Evolutionary conservation across 495 filamentous ascomycete species (phyloP), one percentile per base, ranked within the genome.

Genomic region (Amniculicola lignicola): DNA sequence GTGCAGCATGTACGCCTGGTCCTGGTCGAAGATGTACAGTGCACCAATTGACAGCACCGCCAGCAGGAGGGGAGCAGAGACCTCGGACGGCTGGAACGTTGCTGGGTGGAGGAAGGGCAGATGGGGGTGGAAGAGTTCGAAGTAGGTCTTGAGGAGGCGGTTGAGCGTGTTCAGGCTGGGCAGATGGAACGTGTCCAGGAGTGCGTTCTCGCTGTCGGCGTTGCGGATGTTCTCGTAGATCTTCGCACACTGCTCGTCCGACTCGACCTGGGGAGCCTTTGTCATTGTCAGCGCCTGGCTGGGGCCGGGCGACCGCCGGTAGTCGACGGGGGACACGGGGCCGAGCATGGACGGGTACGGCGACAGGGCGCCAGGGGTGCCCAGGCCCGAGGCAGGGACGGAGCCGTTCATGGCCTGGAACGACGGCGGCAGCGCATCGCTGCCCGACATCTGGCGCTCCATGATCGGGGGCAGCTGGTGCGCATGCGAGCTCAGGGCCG

Each of bases 21-120:
- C 93, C 65, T 94, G 88, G 68, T 97, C 90, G 67, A 98, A 97
- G 9, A 91, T 89, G 72, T 98, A 98, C 49, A 98, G 75, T 11
- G 93, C 91, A 61, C 93, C 93, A 59, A 98, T 96, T 5, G 94
- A 97, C 52, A 97, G 77, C 7, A 96, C 90, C 7, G 92, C 89
- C 24, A 97, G 82, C 25, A 98, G 75, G 12, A 98, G 75, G 12
- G 93, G 83, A 1, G 94, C 82, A 25, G 90, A 85, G 11, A 85
- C 79, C 45, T 83, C 74, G 4, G 86, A 83, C 9, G 89, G 89
- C 54, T 83, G 79, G 75, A 98, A 97, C 0, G 93, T 93, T 44
- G 89, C 85, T 46, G 90, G 90, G 69, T 97, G 93, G 65, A 98
- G 74, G 80, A 98, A 97, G 0, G 93, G 93, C 57, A 98, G 75